Conservation (phyloP, 208 protist genomes). For the Strigomonas galati region DNA sequence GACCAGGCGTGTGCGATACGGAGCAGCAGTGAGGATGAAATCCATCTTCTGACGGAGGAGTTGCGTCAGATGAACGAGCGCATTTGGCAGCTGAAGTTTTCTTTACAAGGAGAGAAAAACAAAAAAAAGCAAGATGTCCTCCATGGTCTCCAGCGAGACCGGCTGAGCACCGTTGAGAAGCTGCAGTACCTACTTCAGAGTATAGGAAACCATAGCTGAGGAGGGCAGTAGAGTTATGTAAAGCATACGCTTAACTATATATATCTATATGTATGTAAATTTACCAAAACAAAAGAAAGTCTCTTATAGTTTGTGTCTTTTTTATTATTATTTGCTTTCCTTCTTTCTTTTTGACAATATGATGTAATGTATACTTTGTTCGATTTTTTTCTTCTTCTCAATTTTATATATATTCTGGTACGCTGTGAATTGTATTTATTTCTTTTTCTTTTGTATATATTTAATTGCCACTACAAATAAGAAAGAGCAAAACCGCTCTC, state of each 20-base stretch:
- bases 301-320: not conserved
- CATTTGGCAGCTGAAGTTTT: conserved; percentile 75
- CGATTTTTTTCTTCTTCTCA: not conserved
- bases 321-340: not conserved
- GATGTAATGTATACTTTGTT: not conserved
- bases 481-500: not conserved
- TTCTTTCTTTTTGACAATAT: not conserved
- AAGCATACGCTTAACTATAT: not conserved
- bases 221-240: not conserved
- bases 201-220: not conserved
- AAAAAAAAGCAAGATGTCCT: conserved; percentile 23
- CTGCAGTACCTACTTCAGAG: conserved; percentile 36
- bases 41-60: conserved; percentile 69
- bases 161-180: conserved; percentile 44
- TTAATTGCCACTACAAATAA: not conserved
- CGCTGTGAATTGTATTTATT: not conserved
- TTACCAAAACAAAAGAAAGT: not conserved
- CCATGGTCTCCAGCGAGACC: conserved; percentile 33
- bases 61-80: conserved; percentile 68
- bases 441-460: not conserved
- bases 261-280: not conserved
- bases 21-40: conserved; percentile 60
- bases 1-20: conserved; percentile 53
- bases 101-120: conserved; percentile 12
- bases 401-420: not conserved